These are phyloP conservation scores for Gentiana macrophylla DNA, from an alignment of 257 asterid species.

Conservation along the genomic window DNA sequence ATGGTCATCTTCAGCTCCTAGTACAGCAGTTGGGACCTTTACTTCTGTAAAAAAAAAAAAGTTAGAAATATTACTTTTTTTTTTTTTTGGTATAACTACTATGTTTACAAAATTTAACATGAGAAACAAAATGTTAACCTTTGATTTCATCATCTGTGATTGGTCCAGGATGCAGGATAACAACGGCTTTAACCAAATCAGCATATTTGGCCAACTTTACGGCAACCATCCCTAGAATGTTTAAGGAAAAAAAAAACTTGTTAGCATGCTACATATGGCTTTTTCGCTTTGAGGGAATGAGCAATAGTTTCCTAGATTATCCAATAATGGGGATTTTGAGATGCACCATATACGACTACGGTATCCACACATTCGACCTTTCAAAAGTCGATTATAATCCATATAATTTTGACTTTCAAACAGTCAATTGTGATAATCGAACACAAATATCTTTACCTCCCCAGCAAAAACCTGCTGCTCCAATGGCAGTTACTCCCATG, in stretches of 20 bases:
- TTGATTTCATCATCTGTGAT: conserved; percentile 39
- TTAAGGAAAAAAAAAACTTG: neutral
- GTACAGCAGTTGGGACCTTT: conserved; percentile 42
- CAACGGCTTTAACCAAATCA: conserved; percentile 45
- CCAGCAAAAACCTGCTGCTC: conserved; percentile 72
- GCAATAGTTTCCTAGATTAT: too few species aligned
- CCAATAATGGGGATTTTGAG: too few species aligned
- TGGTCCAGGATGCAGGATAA: conserved; percentile 53
- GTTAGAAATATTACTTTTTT: too few species aligned
- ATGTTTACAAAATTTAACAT: neutral
- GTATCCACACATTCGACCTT: too few species aligned
- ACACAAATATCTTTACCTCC: conserved; percentile 32
- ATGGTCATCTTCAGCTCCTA: conserved; percentile 51
- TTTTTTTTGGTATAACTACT: neutral
- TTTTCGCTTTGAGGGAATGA: too few species aligned
- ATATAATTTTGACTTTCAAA: too few species aligned
- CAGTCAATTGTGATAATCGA: too few species aligned
- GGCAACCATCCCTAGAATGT: conserved; percentile 31
- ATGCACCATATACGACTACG: too few species aligned
- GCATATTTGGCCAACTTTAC: conserved; percentile 32
- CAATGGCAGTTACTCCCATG: conserved; percentile 38
- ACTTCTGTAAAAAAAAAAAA: conserved; percentile 29
- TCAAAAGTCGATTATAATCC: too few species aligned
- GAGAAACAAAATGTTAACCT: conserved; percentile 16
- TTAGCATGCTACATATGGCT: too few species aligned